These are phyloP conservation scores for Lolium rigidum DNA, from an alignment of 176 grass and related monocot genomes.

Conservation along the genomic window DNA sequence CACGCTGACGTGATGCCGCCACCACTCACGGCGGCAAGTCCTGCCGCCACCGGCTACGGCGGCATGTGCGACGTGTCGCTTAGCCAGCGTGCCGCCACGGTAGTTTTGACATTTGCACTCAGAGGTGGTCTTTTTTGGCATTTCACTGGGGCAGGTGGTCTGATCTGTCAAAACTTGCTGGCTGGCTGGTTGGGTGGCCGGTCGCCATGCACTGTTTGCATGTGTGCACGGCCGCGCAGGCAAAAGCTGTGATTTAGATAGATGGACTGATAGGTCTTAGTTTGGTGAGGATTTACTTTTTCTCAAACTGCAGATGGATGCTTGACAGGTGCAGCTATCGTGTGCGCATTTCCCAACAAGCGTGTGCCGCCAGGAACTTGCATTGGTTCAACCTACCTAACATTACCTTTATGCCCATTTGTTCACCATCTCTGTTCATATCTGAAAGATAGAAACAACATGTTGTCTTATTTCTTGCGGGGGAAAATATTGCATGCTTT, in stretches of 20 bases:
- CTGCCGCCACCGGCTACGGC: no score
- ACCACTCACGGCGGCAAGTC: no score
- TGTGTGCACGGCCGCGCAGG: constrained; percentile 15
- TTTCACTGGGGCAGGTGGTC: no score
- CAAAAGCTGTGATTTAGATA: not conserved
- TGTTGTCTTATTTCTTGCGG: not conserved
- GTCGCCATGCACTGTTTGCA: constrained; percentile 41
- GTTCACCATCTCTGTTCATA: not conserved
- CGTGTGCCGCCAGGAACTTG: constrained; percentile 7
- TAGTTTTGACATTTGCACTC: no score
- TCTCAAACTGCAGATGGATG: not conserved
- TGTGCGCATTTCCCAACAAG: not conserved
- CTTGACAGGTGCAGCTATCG: constrained; percentile 32
- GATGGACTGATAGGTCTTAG: constrained; percentile 25
- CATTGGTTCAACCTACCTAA: constrained; percentile 28
- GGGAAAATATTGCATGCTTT: not conserved
- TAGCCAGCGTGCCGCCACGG: no score
- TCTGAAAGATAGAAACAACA: constrained; percentile 38
- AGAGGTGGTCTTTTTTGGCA: no score
- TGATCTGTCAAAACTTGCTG: not conserved
- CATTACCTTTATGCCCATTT: not conserved
- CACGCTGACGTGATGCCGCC: no score
- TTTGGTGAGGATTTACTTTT: constrained; percentile 36
- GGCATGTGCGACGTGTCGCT: no score
- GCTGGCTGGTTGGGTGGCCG: not conserved